A percentile compares a stretch with the other conserved stretches of the same genome.
These are phyloP conservation scores for Vaccinium darrowii DNA, from an alignment of 148 eudicot genomes.

Conservation along the genomic window DNA sequence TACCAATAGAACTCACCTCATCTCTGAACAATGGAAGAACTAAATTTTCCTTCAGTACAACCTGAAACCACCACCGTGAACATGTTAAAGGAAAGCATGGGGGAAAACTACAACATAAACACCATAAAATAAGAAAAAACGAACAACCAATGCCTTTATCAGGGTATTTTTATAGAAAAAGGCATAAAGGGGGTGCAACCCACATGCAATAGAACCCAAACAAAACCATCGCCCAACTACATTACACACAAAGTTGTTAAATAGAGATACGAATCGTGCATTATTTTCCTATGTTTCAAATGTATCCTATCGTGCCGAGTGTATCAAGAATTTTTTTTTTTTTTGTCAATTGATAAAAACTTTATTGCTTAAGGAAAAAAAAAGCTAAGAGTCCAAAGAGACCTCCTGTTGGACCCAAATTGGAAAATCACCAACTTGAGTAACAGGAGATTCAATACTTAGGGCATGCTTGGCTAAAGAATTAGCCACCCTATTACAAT, in stretches of 20 bases:
- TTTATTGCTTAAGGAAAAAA: no score
- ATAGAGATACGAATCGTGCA: background rate
- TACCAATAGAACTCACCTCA: slow-evolving; percentile 57
- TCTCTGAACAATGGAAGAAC: slow-evolving; percentile 89
- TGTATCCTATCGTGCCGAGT: background rate
- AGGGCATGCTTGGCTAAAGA: no score
- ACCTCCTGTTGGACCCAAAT: no score
- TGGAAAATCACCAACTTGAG: no score
- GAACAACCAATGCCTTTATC: background rate
- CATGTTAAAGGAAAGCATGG: slow-evolving; percentile 2
- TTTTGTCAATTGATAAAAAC: no score
- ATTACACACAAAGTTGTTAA: background rate
- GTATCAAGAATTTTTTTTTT: background rate
- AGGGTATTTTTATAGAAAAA: background rate
- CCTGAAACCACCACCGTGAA: slow-evolving; percentile 48
- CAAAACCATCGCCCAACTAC: background rate
- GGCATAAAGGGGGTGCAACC: background rate
- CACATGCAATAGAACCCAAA: background rate
- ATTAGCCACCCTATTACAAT: no score
- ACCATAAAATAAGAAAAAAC: background rate
- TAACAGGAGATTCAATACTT: no score
- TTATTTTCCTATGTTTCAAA: background rate
- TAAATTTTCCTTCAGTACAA: slow-evolving; percentile 87
- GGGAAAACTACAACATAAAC: background rate
- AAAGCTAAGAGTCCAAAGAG: no score